These are phyloP conservation scores for Pochonia chlamydosporia DNA, from an alignment of 2,329 filamentous ascomycete species.

Conservation along the genomic window DNA sequence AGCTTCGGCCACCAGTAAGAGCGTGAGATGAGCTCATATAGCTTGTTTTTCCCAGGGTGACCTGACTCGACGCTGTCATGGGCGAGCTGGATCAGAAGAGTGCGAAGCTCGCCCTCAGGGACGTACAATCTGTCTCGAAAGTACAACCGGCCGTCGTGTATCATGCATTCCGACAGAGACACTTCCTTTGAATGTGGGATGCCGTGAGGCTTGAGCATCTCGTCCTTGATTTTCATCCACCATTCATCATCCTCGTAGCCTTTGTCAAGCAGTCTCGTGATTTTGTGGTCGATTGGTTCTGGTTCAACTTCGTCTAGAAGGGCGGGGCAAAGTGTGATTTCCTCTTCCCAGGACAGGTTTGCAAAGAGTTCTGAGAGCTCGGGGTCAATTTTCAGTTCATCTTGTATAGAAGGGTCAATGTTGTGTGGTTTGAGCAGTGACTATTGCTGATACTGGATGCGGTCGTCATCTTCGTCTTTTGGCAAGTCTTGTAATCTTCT, in stretches of 20 bases:
- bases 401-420: background rate
- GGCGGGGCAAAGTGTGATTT: no score
- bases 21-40: background rate
- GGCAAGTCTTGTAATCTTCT: background rate
- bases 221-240: no score
- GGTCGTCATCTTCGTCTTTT: background rate
- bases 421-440: background rate
- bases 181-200: no score
- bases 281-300: no score
- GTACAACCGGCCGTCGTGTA: background rate
- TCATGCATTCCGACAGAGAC: no score
- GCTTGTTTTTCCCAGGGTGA: background rate
- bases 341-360: no score
- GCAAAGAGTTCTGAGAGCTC: no score
- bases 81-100: background rate
- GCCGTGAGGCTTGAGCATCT: no score
- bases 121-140: background rate
- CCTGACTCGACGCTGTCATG: background rate
- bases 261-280: no score
- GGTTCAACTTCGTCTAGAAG: no score
- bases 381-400: background rate
- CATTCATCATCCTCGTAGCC: no score
- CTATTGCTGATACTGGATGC: background rate
- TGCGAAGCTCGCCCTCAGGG: background rate
- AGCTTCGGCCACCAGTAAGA: background rate